Evolutionary conservation across 2,329 filamentous ascomycete species (phyloP).

Genomic region (Coccinonectria pachysandricola): DNA sequence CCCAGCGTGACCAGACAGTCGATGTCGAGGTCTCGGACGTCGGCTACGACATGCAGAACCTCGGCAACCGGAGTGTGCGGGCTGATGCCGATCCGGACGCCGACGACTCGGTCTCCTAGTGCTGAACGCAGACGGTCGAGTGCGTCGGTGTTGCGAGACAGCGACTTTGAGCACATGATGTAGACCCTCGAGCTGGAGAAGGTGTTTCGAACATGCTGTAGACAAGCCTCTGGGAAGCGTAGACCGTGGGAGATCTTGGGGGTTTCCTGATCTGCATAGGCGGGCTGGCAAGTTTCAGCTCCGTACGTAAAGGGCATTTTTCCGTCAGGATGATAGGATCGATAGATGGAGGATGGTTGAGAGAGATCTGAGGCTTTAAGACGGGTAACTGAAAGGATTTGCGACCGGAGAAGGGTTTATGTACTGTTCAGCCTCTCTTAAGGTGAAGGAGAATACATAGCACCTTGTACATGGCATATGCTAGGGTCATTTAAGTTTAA

Average conservation of each 20-base stretch:
- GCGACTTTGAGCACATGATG: slow-evolving; percentile 28
- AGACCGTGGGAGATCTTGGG: slow-evolving; percentile 5
- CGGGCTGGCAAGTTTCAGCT: slow-evolving; percentile 1
- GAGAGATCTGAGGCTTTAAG: no score
- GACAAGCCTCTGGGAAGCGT: slow-evolving; percentile 4
- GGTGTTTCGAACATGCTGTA: slow-evolving; percentile 1
- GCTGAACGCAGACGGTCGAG: slow-evolving; percentile 30
- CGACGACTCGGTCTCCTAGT: slow-evolving; percentile 32
- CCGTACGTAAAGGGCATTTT: slow-evolving; percentile 5
- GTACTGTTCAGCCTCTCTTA: no score
- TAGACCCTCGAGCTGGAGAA: neutral
- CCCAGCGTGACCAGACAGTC: slow-evolving; percentile 46
- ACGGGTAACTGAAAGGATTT: no score
- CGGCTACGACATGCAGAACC: slow-evolving; percentile 35
- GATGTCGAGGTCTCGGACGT: slow-evolving; percentile 25
- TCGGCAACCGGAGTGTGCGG: slow-evolving; percentile 45
- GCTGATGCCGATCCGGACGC: slow-evolving; percentile 38
- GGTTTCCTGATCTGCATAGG: slow-evolving; percentile 1
- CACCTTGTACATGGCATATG: no score
- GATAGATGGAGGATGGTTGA: no score
- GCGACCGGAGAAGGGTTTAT: no score
- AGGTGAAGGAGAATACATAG: no score
- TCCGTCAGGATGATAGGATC: no score
- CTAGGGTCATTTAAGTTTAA: no score
- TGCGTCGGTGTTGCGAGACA: slow-evolving; percentile 35